Evolutionary conservation across 1,284 basidiomycete genomes (phyloP), one percentile per base, ranked within the genome.

Genomic region (Ganoderma lucidum): DNA sequence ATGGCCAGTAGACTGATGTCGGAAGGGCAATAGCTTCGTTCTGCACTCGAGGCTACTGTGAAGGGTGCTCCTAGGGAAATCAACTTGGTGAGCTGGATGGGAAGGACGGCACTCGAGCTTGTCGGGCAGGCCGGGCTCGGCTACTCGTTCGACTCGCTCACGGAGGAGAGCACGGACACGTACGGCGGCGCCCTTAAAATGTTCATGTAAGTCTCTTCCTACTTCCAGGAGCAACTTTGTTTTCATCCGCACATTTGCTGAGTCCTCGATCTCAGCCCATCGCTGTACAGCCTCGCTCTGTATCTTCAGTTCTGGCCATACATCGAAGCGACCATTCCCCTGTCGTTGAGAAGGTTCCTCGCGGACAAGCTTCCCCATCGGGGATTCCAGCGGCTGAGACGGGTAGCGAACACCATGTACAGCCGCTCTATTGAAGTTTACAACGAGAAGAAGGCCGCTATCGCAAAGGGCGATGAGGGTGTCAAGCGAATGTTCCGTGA

Each of bases 101-200:
- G 74, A 3, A 71, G 74, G 8, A 70, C 70, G 3, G 73, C 74
- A 3, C 67, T 75, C 3, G 74, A 75, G 51, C 65, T 75, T 35
- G 71, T 75, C 15, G 74, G 74, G 2, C 73, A 74, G 61, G 70
- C 71, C 0, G 74, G 74, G 3, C 71, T 75, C 6, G 74, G 74
- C 3, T 69, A 72, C 58, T 74, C 74, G 0, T 75, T 75, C 59
- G 74, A 75, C 44, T 68, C 72, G 4, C 64, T 73, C 2, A 42
- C 63, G 10, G 72, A 69, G 51, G 68, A 70, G 10, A 53, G 63
- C 10, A 17, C 28, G 12, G 69, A 73, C 30, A 41, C 58, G 1
- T 69, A 59, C 23, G 70, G 68, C 3, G 61, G 56, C 6, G 70
- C 70, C 6, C 23, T 73, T 10, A 73, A 73, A 62, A 15, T 42